A percentile compares a stretch with the other conserved stretches of the same genome.
These are phyloP conservation scores for Pyrus communis DNA, from an alignment of 306 rosid species.

Conservation along the genomic window DNA sequence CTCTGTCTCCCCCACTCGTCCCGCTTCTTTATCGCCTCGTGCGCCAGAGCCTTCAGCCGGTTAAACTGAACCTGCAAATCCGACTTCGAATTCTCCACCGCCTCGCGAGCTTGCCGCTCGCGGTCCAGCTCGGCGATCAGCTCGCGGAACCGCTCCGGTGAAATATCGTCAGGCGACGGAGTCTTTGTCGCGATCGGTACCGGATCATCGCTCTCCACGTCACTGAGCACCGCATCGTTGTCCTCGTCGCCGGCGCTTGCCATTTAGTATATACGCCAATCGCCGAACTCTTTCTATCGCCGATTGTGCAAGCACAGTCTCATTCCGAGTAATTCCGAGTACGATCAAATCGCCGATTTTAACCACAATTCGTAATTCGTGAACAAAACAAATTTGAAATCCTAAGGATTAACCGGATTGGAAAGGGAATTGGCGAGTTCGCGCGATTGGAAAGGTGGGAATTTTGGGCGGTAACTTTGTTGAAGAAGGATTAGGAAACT, in stretches of 20 bases:
- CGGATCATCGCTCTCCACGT: conserved; percentile 75
- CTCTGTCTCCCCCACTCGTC: conserved; percentile 67
- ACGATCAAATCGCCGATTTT: not conserved
- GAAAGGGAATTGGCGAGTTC: not conserved
- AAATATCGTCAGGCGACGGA: conserved; percentile 47
- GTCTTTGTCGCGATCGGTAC: conserved; percentile 26
- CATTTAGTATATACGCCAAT: conserved; percentile 30
- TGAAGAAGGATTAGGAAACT: not conserved
- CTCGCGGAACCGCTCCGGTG: conserved; percentile 56
- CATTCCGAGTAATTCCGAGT: conserved; percentile 2
- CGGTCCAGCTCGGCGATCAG: conserved; percentile 75
- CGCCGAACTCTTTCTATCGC: conserved; percentile 10
- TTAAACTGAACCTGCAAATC: conserved; percentile 63
- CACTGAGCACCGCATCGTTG: conserved; percentile 83
- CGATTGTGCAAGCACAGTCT: conserved; percentile 14
- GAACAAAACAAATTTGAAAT: conserved; percentile 1
- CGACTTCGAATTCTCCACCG: conserved; percentile 62
- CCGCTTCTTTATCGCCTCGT: conserved; percentile 81
- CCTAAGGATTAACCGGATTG: not conserved
- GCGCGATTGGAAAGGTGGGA: not conserved
- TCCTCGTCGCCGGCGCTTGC: conserved; percentile 57
- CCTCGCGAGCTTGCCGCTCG: conserved; percentile 67
- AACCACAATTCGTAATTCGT: not conserved
- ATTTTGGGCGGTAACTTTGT: not conserved
- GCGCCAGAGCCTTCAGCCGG: conserved; percentile 67